Base-by-base conservation (phyloP, 208 protist species). In the Crithidia mellificae region DNA sequence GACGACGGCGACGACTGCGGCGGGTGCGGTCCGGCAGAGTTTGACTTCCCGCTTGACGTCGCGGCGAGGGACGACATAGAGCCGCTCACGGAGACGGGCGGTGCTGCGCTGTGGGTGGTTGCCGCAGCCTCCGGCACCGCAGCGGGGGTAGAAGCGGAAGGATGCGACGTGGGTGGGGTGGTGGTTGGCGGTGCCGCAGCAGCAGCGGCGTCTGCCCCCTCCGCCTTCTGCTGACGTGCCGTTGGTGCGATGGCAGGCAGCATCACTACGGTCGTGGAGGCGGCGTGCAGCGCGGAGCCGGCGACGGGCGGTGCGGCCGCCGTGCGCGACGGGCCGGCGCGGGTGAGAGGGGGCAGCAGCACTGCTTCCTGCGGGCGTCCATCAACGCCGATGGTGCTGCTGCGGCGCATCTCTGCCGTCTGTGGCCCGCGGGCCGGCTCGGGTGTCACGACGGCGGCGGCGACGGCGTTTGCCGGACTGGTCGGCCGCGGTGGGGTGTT, bases 281-380 rank as follows among this genome's bases (percentile, higher is more conserved):
- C 22, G 22, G 46, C 17, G 15, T 15, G 22, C 17, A 17, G 46
- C 17, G 22, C 46, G 46, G 46, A 6, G 17, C 9, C 46, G 20
- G 46, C 65, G 11, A 24, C 41, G 6, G 54, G 2, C 5, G 38
- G 20, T 3, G 38, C 22, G 9, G 19, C 41, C 5, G 22, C 41
- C 5, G 22, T n/a, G 41, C 2, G 41, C 32, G 67, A 9, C 8
- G 58, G 39, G 2, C 32, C 44, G 0, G 67, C 7, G 58, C 58
- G 67, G 8, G 57, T 59, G 38, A 73, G 51, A 22, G 41, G 36
- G 20, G 67, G 67, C 20, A 73, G 39, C 22, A 51, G 12, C 22
- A 51, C 46, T 27, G 46, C 14, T 22, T n/a, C n/a, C n/a, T n/a
- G n/a, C n/a, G n/a, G n/a, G n/a, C n/a, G n/a, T n/a, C n/a, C n/a